phyloP scores from a whole-genome alignment of 306 rosid species.

The Ceratonia siliqua region DNA sequence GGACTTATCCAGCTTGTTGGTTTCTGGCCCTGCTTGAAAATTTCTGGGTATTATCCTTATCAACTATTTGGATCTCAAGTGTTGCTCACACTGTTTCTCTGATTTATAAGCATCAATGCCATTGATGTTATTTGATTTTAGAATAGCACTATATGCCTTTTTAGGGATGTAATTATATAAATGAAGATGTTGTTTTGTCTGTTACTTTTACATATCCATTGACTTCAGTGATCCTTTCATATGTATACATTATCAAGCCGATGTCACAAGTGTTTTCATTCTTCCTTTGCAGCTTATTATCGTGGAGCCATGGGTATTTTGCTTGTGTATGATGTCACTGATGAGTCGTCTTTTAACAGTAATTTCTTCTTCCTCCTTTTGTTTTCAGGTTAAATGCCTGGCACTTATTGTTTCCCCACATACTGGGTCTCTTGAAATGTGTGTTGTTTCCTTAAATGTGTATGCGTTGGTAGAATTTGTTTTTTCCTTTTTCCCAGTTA shows the following conservation, averaged over 20 bases:
- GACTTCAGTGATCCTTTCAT: slow-evolving; percentile 5
- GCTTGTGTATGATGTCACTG: slow-evolving; percentile 86
- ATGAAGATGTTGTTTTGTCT: slow-evolving; percentile 9
- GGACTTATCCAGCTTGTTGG: not conserved
- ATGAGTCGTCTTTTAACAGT: slow-evolving; percentile 88
- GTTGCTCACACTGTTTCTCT: not conserved
- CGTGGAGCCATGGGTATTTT: slow-evolving; percentile 93
- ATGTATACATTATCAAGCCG: not conserved
- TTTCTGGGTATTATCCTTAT: not conserved
- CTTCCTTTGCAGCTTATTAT: slow-evolving; percentile 66
- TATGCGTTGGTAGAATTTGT: not conserved
- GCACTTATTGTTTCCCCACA: slow-evolving; percentile 1
- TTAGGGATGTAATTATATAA: not conserved
- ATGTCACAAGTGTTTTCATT: not conserved
- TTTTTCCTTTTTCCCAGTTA: not conserved
- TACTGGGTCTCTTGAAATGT: not conserved
- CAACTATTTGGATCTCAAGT: not conserved
- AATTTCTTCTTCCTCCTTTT: slow-evolving; percentile 33
- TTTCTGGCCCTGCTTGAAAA: not conserved
- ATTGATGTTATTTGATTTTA: not conserved
- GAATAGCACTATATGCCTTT: not conserved
- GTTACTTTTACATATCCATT: not conserved
- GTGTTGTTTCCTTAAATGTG: not conserved
- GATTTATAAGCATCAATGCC: not conserved
- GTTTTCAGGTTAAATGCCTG: slow-evolving; percentile 6